A percentile compares a stretch with the other conserved stretches of the same genome.
Evolutionary conservation across 2,329 filamentous ascomycete species (phyloP).

Genomic region (Neocatenulostroma microsporum): DNA sequence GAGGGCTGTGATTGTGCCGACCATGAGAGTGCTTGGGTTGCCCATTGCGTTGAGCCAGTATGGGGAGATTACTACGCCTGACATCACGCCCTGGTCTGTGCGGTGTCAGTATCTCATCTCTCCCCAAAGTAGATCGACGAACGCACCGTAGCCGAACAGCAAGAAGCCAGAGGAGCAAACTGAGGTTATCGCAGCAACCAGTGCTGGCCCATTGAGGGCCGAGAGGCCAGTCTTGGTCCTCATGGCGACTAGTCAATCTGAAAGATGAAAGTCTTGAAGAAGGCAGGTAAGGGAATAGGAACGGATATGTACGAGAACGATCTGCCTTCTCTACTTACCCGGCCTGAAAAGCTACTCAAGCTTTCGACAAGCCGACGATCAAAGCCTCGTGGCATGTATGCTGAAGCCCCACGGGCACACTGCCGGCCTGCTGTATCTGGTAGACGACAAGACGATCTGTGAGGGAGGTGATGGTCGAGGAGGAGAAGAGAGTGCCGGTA

Average conservation of each 20-base stretch:
- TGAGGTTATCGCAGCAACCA: background rate
- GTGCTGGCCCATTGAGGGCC: background rate
- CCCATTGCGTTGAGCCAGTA: background rate
- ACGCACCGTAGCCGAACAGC: conserved; percentile 1
- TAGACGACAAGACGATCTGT: background rate
- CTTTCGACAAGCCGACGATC: background rate
- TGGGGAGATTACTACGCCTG: background rate
- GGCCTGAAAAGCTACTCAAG: no score
- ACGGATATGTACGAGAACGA: background rate
- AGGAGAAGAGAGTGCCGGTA: no score
- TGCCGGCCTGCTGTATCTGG: background rate
- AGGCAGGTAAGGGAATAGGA: background rate
- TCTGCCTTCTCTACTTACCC: no score
- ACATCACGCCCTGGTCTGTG: conserved; percentile 1
- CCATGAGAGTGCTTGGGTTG: background rate
- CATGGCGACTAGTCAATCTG: background rate
- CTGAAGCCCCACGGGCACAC: background rate
- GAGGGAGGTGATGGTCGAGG: no score
- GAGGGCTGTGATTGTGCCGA: background rate
- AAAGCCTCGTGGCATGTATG: background rate
- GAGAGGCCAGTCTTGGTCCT: background rate
- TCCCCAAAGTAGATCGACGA: background rate
- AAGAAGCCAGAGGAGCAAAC: background rate
- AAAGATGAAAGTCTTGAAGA: background rate
- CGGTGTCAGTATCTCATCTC: background rate